Evolutionary conservation across 2,329 filamentous ascomycete species (phyloP).

Genomic region (Calonectria pseudoreteaudii): DNA sequence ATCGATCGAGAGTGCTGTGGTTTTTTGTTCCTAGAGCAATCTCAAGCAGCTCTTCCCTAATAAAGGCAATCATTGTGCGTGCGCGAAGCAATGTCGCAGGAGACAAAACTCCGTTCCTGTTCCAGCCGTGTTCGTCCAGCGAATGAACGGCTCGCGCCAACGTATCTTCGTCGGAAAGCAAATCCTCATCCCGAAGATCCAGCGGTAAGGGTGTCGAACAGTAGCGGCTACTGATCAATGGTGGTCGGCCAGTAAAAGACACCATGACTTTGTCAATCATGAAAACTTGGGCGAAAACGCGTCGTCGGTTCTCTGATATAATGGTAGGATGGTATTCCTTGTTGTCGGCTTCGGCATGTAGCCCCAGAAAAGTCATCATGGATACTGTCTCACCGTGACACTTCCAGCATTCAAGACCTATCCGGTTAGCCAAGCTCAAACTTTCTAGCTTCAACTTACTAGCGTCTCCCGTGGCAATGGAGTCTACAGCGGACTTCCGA

Average conservation of each 20-base stretch:
- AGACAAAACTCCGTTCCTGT: constrained; percentile 43
- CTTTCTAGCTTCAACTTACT: constrained; percentile 42
- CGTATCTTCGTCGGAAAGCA: background rate
- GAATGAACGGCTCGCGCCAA: background rate
- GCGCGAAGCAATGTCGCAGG: constrained; percentile 59
- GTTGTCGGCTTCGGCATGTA: constrained; percentile 44
- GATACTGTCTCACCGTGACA: constrained; percentile 52
- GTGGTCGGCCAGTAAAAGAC: constrained; percentile 57
- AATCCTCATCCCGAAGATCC: constrained; percentile 13
- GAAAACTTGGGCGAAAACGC: constrained; percentile 49
- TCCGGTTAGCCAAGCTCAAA: background rate
- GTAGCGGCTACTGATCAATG: constrained; percentile 36
- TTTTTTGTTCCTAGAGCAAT: constrained; percentile 58
- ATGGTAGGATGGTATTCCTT: constrained; percentile 47
- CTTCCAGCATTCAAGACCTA: constrained; percentile 53
- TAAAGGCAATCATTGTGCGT: constrained; percentile 58
- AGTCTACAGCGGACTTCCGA: constrained; percentile 51
- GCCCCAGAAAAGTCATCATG: constrained; percentile 50
- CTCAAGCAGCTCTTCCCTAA: constrained; percentile 71
- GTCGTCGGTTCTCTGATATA: constrained; percentile 48
- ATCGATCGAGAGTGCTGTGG: constrained; percentile 26
- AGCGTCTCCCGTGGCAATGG: constrained; percentile 54
- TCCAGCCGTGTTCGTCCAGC: constrained; percentile 13
- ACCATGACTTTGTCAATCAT: constrained; percentile 52
- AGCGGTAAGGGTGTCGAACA: constrained; percentile 14